Evolutionary conservation across 73 alveolate species (phyloP).

Genomic region (Paramecium pentaurelia): DNA sequence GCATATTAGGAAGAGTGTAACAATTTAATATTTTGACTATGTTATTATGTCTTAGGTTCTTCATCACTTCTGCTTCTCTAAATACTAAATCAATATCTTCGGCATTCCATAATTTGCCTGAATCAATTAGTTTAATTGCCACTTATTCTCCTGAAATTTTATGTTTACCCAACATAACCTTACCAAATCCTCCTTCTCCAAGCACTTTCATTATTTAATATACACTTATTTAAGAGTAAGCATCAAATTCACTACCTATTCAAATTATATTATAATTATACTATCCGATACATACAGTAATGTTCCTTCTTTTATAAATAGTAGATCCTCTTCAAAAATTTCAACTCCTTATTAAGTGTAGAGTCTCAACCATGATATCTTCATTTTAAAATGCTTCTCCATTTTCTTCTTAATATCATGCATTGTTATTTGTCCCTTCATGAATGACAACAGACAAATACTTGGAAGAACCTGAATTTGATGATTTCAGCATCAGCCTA

Average conservation of each 20-base stretch:
- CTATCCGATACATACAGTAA: constrained; percentile 34
- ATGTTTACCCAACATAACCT: constrained; percentile 90
- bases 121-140: constrained; percentile 89
- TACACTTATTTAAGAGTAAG: background rate
- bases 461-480: background rate
- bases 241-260: constrained; percentile 35
- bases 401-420: background rate
- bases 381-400: background rate
- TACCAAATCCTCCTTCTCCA: constrained; percentile 98
- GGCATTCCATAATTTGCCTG: constrained; percentile 63
- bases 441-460: background rate
- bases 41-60: constrained; percentile 51
- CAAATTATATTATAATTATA: background rate
- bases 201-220: constrained; percentile 78
- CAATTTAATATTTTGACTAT: constrained; percentile 73
- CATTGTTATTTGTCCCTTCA: background rate
- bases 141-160: constrained; percentile 91
- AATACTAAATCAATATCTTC: constrained; percentile 68
- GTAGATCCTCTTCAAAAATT: constrained; percentile 44
- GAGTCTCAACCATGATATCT: constrained; percentile 18
- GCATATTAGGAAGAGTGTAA: constrained; percentile 82
- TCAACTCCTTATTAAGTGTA: constrained; percentile 54
- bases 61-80: constrained; percentile 64
- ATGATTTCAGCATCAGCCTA: background rate
- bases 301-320: background rate